Conservation (phyloP, 2,329 filamentous ascomycete species). For the Claviceps sp. region DNA sequence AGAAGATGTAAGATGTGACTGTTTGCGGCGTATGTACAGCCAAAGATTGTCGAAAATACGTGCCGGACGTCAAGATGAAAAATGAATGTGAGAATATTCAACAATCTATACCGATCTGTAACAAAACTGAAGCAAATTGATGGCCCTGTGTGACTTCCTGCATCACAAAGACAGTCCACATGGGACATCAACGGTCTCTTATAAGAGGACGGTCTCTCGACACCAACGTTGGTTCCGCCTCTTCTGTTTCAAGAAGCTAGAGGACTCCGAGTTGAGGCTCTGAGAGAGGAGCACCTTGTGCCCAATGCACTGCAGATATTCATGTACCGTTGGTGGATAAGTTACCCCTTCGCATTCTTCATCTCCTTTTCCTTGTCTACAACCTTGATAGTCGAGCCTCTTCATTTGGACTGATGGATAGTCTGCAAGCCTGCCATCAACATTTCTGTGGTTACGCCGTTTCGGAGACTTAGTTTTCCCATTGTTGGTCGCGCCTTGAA, state of each 20-base stretch:
- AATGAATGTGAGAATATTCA: too few species aligned
- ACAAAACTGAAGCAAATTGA: background rate
- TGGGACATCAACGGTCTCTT: background rate
- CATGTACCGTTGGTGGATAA: too few species aligned
- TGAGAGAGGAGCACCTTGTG: background rate
- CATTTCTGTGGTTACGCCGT: background rate
- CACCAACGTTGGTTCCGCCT: background rate
- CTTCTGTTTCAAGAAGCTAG: too few species aligned
- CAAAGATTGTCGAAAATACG: background rate
- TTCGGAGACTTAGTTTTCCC: background rate
- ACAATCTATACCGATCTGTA: background rate
- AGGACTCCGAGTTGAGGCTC: too few species aligned
- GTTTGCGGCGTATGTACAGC: background rate
- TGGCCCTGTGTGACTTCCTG: background rate
- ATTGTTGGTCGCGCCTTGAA: background rate
- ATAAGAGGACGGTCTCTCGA: background rate
- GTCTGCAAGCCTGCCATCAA: background rate
- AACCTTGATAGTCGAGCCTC: background rate
- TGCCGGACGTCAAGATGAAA: background rate
- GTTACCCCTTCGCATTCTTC: too few species aligned
- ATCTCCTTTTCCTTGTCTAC: background rate
- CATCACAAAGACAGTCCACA: background rate
- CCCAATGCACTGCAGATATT: background rate
- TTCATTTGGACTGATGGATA: background rate
- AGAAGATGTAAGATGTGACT: too few species aligned